phyloP scores from a whole-genome alignment of 805 yeast genomes.

The Yarrowia keelungensis region DNA sequence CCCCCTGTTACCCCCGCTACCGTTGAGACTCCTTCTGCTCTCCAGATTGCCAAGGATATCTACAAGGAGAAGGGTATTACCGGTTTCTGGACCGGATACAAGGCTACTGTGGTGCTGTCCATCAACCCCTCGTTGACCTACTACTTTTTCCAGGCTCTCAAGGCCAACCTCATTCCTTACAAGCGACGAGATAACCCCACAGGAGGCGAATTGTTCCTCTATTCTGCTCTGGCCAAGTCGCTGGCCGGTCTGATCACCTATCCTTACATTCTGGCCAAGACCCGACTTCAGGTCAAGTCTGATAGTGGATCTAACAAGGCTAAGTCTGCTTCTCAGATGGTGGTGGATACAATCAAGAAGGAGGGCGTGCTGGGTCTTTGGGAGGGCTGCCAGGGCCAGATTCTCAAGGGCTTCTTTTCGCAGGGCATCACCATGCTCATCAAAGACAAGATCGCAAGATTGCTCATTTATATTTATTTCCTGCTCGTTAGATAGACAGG shows the following conservation, averaged over 20 bases:
- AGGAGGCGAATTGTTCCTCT: conserved; percentile 61
- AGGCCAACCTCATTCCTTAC: conserved; percentile 43
- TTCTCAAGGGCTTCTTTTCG: conserved; percentile 49
- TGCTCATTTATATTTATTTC: conserved; percentile 44
- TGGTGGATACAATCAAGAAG: conserved; percentile 58
- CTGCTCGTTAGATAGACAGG: conserved; percentile 27
- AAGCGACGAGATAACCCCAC: conserved; percentile 45
- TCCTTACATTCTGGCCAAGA: conserved; percentile 77
- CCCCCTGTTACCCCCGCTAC: conserved; percentile 1
- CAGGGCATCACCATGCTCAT: conserved; percentile 52
- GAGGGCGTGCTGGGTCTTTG: conserved; percentile 83
- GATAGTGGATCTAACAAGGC: background rate
- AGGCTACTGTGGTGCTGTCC: conserved; percentile 47
- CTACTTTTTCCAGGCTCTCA: conserved; percentile 48
- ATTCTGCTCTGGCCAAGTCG: conserved; percentile 73
- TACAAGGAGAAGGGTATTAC: conserved; percentile 47
- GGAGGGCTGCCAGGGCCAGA: conserved; percentile 61
- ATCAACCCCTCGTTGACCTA: conserved; percentile 50
- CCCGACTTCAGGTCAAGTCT: conserved; percentile 67
- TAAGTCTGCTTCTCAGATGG: conserved; percentile 25
- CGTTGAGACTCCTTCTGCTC: conserved; percentile 21
- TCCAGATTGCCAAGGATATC: conserved; percentile 44
- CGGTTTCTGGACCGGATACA: conserved; percentile 50
- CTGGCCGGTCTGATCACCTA: conserved; percentile 70
- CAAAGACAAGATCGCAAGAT: conserved; percentile 50